Percentiles rank a stretch among this genome's conserved stretches.
phyloP scores from a whole-genome alignment of 805 yeast genomes.

The Nakazawaea populi region DNA sequence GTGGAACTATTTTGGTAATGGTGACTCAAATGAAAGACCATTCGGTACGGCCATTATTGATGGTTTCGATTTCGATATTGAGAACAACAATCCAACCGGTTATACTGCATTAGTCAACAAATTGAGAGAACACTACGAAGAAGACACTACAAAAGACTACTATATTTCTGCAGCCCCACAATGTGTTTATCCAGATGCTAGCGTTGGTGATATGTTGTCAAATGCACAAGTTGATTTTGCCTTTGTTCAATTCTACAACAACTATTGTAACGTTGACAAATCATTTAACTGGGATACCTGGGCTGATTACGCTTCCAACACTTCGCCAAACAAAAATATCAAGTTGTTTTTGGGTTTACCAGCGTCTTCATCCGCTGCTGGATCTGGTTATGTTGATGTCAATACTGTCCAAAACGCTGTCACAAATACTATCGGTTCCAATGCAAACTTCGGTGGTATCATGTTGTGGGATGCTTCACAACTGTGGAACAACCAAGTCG shows the following conservation, averaged over 20 bases:
- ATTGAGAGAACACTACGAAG: conserved; percentile 33
- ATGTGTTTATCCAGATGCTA: conserved; percentile 80
- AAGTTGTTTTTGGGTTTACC: conserved; percentile 75
- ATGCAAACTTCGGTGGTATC: conserved; percentile 57
- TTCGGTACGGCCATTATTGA: conserved; percentile 75
- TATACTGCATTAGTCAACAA: conserved; percentile 54
- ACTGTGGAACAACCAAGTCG: conserved; percentile 40
- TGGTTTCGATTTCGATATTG: conserved; percentile 79
- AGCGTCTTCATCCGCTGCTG: conserved; percentile 44
- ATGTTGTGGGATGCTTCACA: conserved; percentile 84
- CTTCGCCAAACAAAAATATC: conserved; percentile 63
- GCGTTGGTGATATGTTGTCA: conserved; percentile 33
- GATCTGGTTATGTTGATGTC: conserved; percentile 48
- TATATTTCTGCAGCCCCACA: conserved; percentile 90
- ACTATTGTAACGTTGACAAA: conserved; percentile 55
- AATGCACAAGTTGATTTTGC: conserved; percentile 70
- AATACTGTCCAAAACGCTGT: conserved; percentile 29
- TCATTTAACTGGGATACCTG: conserved; percentile 66
- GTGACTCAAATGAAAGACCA: conserved; percentile 40
- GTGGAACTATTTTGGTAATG: conserved; percentile 62
- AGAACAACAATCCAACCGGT: conserved; percentile 56
- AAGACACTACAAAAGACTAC: conserved; percentile 45
- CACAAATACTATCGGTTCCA: conserved; percentile 13
- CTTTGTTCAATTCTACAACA: conserved; percentile 87
- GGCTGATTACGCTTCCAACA: conserved; percentile 52